phyloP scores from a whole-genome alignment of 495 filamentous ascomycete species.

The Tuber melanosporum region DNA sequence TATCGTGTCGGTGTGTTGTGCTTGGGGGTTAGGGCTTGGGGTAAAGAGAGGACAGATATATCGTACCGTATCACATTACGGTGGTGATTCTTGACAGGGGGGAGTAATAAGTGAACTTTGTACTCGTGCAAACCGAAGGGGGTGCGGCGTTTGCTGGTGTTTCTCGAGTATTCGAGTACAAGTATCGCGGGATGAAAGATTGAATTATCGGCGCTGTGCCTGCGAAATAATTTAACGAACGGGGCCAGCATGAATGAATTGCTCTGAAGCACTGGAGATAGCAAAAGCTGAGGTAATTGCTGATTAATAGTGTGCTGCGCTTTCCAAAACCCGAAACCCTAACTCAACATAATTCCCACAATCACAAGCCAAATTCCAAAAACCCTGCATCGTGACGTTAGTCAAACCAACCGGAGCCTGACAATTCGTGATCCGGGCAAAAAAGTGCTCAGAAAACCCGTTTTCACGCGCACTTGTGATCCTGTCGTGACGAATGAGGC shows the following conservation, averaged over 20 bases:
- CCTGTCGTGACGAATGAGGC: neutral
- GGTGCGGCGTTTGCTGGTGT: neutral
- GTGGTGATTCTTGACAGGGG: neutral
- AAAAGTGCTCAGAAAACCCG: constrained; percentile 2
- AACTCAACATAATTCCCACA: neutral
- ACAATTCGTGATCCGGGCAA: neutral
- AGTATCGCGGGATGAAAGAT: too few species aligned
- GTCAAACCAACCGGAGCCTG: neutral
- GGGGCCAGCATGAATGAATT: too few species aligned
- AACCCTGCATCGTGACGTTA: neutral
- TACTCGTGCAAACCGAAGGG: neutral
- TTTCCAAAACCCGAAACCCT: neutral
- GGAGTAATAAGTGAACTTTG: neutral
- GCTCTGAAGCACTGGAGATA: neutral
- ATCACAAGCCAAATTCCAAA: neutral
- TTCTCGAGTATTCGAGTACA: too few species aligned
- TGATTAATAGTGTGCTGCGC: neutral
- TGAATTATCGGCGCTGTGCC: too few species aligned
- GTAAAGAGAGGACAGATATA: neutral
- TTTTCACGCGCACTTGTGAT: neutral
- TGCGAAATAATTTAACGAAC: too few species aligned
- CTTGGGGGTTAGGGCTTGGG: neutral
- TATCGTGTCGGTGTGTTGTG: neutral
- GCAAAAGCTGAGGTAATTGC: neutral
- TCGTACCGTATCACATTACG: neutral